Conservation (phyloP, 192 early-diverging fungal genomes). For the Umbelopsis vinacea region DNA sequence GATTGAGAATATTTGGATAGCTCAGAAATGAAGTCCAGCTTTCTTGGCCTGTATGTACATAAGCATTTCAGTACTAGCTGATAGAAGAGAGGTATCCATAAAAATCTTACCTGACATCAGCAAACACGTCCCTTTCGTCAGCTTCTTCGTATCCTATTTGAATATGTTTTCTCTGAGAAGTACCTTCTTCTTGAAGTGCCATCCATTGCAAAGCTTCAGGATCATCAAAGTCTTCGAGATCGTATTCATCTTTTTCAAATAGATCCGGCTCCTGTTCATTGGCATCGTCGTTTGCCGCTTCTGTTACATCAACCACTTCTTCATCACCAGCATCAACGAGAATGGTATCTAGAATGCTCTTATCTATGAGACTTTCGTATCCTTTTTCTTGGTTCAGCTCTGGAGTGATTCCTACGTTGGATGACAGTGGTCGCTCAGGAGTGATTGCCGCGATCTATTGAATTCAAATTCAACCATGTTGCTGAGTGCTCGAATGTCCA, state of each 20-base stretch:
- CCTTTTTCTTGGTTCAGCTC: not conserved
- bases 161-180: not conserved
- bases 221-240: constrained; percentile 19
- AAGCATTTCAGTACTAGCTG: not conserved
- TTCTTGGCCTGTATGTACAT: not conserved
- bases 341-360: not conserved
- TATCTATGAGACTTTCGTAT: not conserved
- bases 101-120: constrained; percentile 1
- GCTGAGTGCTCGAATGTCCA: too few species aligned
- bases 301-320: not conserved
- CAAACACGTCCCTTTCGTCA: not conserved
- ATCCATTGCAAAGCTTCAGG: constrained; percentile 27
- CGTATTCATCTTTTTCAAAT: not conserved
- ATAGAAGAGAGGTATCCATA: too few species aligned
- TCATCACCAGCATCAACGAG: not conserved
- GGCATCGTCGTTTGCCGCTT: not conserved
- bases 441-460: not conserved
- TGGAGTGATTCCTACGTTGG: not conserved
- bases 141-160: constrained; percentile 17
- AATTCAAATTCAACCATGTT: not conserved
- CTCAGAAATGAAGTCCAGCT: not conserved
- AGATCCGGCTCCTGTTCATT: not conserved
- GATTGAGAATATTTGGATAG: not conserved
- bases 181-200: not conserved
- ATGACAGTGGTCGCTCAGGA: not conserved